Base-by-base conservation (phyloP, 1,284 basidiomycete genomes). In the Ceratobasidium theobromae region DNA sequence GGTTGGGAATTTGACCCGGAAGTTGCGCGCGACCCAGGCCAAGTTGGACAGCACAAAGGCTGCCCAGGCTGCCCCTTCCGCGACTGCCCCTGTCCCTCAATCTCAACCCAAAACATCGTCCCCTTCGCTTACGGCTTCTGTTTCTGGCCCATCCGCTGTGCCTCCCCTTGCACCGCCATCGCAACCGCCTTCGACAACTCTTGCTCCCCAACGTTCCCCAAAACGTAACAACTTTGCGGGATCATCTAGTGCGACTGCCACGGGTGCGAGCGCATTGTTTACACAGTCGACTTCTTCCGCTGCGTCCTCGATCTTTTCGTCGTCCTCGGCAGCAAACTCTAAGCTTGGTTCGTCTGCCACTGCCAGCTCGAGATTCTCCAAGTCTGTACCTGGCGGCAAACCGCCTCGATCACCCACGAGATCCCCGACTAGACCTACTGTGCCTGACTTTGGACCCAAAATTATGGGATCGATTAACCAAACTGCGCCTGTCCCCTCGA, bases 1-100 rank as follows among this genome's bases (percentile, higher is more conserved):
- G 45, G 67, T 68, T 43, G 60, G 54, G 27, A 68, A 65, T n/a
- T 38, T 68, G n/a, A 68, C 67, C 8, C 58, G 67, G 11, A 55
- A 62, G 35, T 25, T 62, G 46, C 58, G 58, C 33, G 58, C 58
- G 32, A 62, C 58, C 30, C 58, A 62, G n/a, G 25, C 58, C 48
- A 62, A 62, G 35, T 18, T 62, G 35, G 58, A 62, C 28, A 41
- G n/a, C 23, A 48, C 58, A 18, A 62, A 62, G 18, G 46, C 48
- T 25, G 18, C 58, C 21, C 58, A 62, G 23, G 58, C 46, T 30
- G 21, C 58, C 14, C 25, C 58, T 8, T 48, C 58, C 9, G 38
- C 54, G 3, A 23, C 35, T 21, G 23, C 38, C 35, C 25, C 53
- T 16, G 49, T n/a, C 23, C 27, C n/a, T 23, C 23, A 35, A 9